A percentile compares a stretch with the other conserved stretches of the same genome.
Conservation (phyloP, 2,329 filamentous ascomycete genomes). For the Diaporthe sp. region DNA sequence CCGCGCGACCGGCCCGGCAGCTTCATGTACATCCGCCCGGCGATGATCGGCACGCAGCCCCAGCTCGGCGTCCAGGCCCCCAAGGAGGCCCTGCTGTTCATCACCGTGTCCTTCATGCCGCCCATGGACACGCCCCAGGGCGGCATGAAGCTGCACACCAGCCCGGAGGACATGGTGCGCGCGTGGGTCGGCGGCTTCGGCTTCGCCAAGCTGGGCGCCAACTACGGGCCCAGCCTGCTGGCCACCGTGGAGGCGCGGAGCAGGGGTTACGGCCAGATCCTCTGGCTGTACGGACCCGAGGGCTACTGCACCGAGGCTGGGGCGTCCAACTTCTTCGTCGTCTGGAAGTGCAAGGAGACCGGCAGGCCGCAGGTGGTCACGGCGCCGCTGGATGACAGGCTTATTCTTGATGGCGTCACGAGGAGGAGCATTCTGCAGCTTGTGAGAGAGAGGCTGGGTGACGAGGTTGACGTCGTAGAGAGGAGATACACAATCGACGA, state of each 20-base stretch:
- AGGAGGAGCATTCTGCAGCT: slow-evolving; percentile 83
- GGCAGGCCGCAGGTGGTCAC: slow-evolving; percentile 80
- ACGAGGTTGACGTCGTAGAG: slow-evolving; percentile 80
- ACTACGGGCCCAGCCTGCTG: slow-evolving; percentile 88
- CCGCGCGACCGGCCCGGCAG: slow-evolving; percentile 75
- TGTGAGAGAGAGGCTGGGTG: slow-evolving; percentile 71
- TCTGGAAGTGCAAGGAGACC: slow-evolving; percentile 76
- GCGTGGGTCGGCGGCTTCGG: slow-evolving; percentile 96
- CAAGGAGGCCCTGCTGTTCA: slow-evolving; percentile 87
- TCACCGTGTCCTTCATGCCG: slow-evolving; percentile 77
- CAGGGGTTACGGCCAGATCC: slow-evolving; percentile 86
- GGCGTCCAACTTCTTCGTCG: slow-evolving; percentile 90
- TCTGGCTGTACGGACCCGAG: slow-evolving; percentile 90
- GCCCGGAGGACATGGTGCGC: slow-evolving; percentile 83
- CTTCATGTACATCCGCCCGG: slow-evolving; percentile 89
- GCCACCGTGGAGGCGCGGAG: slow-evolving; percentile 81
- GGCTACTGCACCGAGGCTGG: slow-evolving; percentile 90
- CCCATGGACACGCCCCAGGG: slow-evolving; percentile 63
- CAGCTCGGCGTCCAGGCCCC: slow-evolving; percentile 86
- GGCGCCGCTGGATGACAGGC: slow-evolving; percentile 82
- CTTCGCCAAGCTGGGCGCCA: slow-evolving; percentile 91
- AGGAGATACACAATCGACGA: slow-evolving; percentile 86
- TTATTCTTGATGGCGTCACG: slow-evolving; percentile 93
- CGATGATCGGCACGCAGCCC: slow-evolving; percentile 85
- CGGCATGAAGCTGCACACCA: slow-evolving; percentile 82